These are phyloP conservation scores for Coemansia sp. DNA, from an alignment of 192 early-diverging fungal genomes.

Conservation along the genomic window DNA sequence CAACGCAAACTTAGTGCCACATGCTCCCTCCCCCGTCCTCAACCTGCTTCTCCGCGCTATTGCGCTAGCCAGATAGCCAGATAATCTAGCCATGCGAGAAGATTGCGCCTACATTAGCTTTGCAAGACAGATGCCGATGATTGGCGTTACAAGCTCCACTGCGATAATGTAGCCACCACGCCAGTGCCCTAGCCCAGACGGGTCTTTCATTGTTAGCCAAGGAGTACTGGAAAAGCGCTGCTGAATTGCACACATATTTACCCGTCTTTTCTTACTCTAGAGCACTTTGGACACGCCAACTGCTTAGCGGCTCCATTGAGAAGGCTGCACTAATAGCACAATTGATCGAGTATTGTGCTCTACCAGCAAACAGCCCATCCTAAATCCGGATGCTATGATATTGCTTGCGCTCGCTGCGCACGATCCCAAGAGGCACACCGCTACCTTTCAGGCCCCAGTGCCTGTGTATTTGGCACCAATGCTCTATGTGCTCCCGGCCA, in stretches of 20 bases:
- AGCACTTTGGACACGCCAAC: too few species aligned
- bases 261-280: too few species aligned
- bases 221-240: background rate
- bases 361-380: background rate
- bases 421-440: background rate
- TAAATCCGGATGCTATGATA: too few species aligned
- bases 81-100: background rate
- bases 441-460: background rate
- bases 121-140: background rate
- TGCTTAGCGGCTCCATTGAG: too few species aligned
- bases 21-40: background rate
- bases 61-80: too few species aligned
- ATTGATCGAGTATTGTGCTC: background rate
- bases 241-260: background rate
- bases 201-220: background rate
- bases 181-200: background rate
- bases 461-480: background rate
- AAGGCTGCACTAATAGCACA: background rate
- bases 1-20: background rate
- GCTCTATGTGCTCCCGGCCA: too few species aligned
- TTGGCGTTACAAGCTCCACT: too few species aligned
- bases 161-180: background rate
- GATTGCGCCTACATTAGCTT: background rate
- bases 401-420: background rate
- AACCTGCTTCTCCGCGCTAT: background rate